These are phyloP conservation scores for Curvularia spicifera DNA, from an alignment of 2,329 filamentous ascomycete species.

Conservation along the genomic window DNA sequence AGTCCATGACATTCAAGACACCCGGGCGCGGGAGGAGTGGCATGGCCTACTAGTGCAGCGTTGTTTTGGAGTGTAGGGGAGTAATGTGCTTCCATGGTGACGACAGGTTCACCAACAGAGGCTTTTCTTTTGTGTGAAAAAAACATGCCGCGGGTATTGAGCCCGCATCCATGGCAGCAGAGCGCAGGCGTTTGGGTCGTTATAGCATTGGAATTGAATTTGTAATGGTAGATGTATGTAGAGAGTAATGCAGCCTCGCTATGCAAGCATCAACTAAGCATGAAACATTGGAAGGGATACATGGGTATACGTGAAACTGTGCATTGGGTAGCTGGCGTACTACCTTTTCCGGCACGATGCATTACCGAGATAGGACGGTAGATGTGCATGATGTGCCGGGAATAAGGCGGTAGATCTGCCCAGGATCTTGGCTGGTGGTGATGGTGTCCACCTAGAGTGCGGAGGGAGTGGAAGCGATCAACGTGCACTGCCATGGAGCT, in stretches of 20 bases:
- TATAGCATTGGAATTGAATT: not conserved
- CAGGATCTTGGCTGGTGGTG: not conserved
- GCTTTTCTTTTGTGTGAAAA: not conserved
- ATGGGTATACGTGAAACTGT: constrained; percentile 1
- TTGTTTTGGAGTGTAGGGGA: not conserved
- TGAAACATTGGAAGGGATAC: not conserved
- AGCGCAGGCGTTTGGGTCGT: constrained; percentile 11
- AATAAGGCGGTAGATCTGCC: not conserved
- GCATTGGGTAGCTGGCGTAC: not conserved
- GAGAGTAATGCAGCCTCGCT: not conserved
- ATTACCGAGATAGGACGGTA: constrained; percentile 7
- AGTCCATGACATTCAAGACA: constrained; percentile 48
- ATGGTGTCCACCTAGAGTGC: not conserved
- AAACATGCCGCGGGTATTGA: not conserved
- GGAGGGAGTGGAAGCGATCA: not conserved
- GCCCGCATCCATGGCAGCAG: constrained; percentile 4
- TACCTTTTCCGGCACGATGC: constrained; percentile 3
- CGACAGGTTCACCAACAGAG: not conserved
- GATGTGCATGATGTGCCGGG: not conserved
- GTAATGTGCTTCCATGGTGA: not conserved
- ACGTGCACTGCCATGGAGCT: not conserved
- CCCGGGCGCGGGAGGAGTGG: constrained; percentile 33
- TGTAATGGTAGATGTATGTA: not conserved
- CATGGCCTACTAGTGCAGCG: constrained; percentile 30
- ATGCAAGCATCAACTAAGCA: not conserved